Evolutionary conservation across 805 yeast genomes (phyloP).

Genomic region (Cyberlindnera lachancei): DNA sequence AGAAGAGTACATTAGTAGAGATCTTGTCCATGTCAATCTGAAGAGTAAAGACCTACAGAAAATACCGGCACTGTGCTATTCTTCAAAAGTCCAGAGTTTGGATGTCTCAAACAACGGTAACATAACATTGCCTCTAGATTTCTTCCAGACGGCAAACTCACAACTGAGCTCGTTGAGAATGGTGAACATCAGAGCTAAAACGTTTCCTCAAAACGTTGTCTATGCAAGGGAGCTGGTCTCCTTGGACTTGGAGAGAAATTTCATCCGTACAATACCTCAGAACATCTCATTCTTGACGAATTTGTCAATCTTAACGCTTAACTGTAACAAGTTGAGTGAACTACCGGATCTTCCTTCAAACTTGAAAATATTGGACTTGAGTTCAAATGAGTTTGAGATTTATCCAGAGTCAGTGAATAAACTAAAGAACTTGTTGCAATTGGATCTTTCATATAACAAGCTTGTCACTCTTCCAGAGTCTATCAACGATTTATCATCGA

Average conservation of each 20-base stretch:
- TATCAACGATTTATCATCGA: conserved; percentile 47
- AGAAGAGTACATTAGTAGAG: conserved; percentile 55
- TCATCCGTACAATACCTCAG: conserved; percentile 54
- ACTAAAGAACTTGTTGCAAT: conserved; percentile 48
- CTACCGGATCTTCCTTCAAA: conserved; percentile 54
- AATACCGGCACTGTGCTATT: conserved; percentile 77
- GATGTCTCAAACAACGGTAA: conserved; percentile 87
- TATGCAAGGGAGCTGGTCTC: conserved; percentile 61
- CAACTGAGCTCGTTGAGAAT: conserved; percentile 62
- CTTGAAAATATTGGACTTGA: conserved; percentile 57
- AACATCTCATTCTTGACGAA: conserved; percentile 46
- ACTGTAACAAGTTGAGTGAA: conserved; percentile 62
- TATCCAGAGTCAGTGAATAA: conserved; percentile 63
- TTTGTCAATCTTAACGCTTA: conserved; percentile 54
- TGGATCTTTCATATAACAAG: conserved; percentile 79
- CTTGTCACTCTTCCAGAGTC: conserved; percentile 54
- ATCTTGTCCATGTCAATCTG: conserved; percentile 67
- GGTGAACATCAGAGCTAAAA: conserved; percentile 64
- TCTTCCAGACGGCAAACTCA: conserved; percentile 68
- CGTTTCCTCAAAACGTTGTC: conserved; percentile 66
- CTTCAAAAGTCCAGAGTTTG: conserved; percentile 71
- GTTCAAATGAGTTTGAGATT: conserved; percentile 63
- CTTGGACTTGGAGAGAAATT: conserved; percentile 73
- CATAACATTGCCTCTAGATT: conserved; percentile 74
- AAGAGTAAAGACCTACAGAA: conserved; percentile 70